A percentile compares a stretch with the other conserved stretches of the same genome.
phyloP scores from a whole-genome alignment of 2,329 filamentous ascomycete genomes.

The Metarhizium sp. region DNA sequence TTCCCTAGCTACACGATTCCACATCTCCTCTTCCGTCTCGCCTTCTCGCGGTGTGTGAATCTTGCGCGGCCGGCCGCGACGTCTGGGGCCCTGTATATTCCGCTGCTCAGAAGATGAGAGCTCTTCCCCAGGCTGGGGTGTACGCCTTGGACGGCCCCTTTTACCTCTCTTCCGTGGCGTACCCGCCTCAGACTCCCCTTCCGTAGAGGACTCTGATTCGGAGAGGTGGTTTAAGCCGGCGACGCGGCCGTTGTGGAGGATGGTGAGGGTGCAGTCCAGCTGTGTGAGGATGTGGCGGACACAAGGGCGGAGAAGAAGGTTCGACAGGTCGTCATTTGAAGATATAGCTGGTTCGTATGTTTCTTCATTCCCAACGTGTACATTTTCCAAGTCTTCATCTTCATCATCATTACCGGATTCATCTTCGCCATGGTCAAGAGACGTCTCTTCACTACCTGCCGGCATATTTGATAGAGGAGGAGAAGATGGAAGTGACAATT shows the following conservation, averaged over 20 bases:
- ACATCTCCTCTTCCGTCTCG: slow-evolving; percentile 37
- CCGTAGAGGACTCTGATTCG: slow-evolving; percentile 28
- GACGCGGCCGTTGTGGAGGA: slow-evolving; percentile 58
- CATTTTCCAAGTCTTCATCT: neutral
- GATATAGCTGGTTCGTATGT: slow-evolving; percentile 45
- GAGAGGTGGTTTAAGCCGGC: slow-evolving; percentile 32
- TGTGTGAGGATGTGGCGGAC: slow-evolving; percentile 61
- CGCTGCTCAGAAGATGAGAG: slow-evolving; percentile 6
- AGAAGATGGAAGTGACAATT: slow-evolving; percentile 6
- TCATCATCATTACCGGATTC: neutral
- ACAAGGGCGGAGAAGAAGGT: slow-evolving; percentile 54
- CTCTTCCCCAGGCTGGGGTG: slow-evolving; percentile 1
- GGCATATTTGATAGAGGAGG: neutral
- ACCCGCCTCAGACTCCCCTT: slow-evolving; percentile 23
- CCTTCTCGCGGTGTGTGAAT: slow-evolving; percentile 28
- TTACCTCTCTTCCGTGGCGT: slow-evolving; percentile 8
- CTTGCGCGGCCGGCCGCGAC: slow-evolving; percentile 32
- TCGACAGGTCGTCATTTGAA: slow-evolving; percentile 61
- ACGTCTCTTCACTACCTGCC: neutral
- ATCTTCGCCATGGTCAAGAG: slow-evolving; percentile 3
- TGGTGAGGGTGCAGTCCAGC: slow-evolving; percentile 59
- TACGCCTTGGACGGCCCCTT: slow-evolving; percentile 16
- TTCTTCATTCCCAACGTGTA: slow-evolving; percentile 3
- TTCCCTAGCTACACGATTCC: slow-evolving; percentile 36
- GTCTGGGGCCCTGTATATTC: slow-evolving; percentile 4